These are phyloP conservation scores for Sporothrix globosa DNA, from an alignment of 2,329 filamentous ascomycete genomes.

Conservation along the genomic window DNA sequence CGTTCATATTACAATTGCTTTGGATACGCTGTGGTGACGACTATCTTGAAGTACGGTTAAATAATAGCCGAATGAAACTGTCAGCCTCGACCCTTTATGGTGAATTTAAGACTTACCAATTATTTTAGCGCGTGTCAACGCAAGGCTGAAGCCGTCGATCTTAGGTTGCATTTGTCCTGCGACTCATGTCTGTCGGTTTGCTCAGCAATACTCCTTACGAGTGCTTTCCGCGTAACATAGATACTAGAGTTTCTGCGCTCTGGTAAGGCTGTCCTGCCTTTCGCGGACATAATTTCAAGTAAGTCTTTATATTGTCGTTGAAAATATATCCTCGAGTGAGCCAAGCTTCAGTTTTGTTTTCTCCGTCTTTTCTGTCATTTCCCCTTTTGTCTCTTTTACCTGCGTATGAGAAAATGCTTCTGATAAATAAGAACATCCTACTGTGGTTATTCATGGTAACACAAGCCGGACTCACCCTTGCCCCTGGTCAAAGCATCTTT, in stretches of 20 bases:
- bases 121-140: constrained; percentile 8
- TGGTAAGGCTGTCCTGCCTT: too few species aligned
- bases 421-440: too few species aligned
- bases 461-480: neutral
- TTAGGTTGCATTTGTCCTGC: constrained; percentile 2
- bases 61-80: neutral
- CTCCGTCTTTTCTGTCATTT: too few species aligned
- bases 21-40: neutral
- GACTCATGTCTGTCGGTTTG: neutral
- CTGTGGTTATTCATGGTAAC: neutral
- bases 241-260: too few species aligned
- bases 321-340: too few species aligned
- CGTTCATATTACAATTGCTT: neutral
- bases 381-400: too few species aligned
- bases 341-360: too few species aligned
- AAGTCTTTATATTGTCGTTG: too few species aligned
- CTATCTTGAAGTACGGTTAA: neutral
- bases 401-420: too few species aligned
- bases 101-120: neutral
- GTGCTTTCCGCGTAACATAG: too few species aligned
- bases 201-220: neutral
- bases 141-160: constrained; percentile 12
- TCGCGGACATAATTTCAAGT: too few species aligned
- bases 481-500: neutral
- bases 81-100: neutral